Conservation (phyloP, 768 basidiomycete species). For the Leccinum fibrillosum region DNA sequence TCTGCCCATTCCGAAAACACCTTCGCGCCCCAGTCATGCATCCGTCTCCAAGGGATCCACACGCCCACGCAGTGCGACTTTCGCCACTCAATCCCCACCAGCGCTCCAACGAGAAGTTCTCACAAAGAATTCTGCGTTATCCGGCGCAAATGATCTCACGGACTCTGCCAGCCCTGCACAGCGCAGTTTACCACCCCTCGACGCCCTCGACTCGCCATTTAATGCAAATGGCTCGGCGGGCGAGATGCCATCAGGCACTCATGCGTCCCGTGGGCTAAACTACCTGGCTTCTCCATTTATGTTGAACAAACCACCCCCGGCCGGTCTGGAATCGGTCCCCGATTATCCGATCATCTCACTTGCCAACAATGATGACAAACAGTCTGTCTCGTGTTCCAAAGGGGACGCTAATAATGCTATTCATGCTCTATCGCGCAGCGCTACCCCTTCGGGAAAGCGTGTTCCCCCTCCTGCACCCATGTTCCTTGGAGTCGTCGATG, state of each 20-base stretch:
- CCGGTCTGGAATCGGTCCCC: not conserved
- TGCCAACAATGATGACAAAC: not conserved
- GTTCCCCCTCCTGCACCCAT: not conserved
- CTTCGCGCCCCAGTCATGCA: constrained; percentile 15
- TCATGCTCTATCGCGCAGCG: constrained; percentile 3
- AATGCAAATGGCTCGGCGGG: constrained; percentile 7
- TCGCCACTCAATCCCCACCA: constrained; percentile 5
- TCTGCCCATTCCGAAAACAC: constrained; percentile 15
- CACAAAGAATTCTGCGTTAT: not conserved
- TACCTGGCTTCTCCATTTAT: constrained; percentile 15
- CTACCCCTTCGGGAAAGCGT: constrained; percentile 2
- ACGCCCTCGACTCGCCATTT: constrained; percentile 12
- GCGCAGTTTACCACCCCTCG: constrained; percentile 9
- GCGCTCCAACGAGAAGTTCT: constrained; percentile 1
- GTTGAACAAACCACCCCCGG: not conserved
- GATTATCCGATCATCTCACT: not conserved
- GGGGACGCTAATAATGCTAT: not conserved
- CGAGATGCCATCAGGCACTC: not conserved
- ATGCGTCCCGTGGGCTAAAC: constrained; percentile 6
- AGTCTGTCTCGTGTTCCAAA: not conserved
- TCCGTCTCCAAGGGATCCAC: constrained; percentile 19
- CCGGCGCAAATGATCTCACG: constrained; percentile 1
- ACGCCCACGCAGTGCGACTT: constrained; percentile 16
- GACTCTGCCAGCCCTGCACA: not conserved
- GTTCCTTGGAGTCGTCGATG: not conserved